Conservation (phyloP, 2,329 filamentous ascomycete species). For the Orbilia blumenaviensis region DNA sequence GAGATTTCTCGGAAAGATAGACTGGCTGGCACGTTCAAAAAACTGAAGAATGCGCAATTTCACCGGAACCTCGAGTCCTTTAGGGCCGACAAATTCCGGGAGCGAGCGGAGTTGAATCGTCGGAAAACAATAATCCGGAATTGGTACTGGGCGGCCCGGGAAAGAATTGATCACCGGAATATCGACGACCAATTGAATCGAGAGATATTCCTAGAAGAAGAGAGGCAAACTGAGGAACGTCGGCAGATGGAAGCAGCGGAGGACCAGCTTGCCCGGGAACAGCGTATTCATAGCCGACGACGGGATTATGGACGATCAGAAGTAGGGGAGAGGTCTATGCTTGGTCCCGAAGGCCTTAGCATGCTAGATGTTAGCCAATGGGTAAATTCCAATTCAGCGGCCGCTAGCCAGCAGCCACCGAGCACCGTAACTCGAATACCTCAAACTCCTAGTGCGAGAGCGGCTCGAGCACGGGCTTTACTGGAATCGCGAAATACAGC, state of each 20-base stretch:
- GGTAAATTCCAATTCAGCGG: conserved; percentile 47
- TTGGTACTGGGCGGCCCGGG: conserved; percentile 32
- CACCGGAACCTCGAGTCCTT: conserved; percentile 36
- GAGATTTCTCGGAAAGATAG: conserved; percentile 49
- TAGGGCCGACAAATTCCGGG: conserved; percentile 38
- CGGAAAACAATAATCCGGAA: conserved; percentile 28
- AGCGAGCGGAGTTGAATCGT: conserved; percentile 34
- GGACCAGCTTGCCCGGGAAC: conserved; percentile 28
- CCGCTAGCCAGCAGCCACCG: not conserved
- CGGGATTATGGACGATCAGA: conserved; percentile 1
- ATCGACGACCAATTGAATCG: conserved; percentile 38
- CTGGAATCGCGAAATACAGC: conserved; percentile 32
- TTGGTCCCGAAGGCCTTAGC: conserved; percentile 39
- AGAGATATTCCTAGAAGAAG: conserved; percentile 32
- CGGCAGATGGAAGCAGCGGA: conserved; percentile 8
- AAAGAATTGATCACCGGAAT: conserved; percentile 34
- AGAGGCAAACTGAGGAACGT: conserved; percentile 25
- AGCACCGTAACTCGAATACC: conserved; percentile 23
- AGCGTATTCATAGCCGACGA: not conserved
- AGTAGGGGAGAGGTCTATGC: conserved; percentile 23
- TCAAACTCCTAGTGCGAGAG: conserved; percentile 45
- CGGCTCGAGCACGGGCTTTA: conserved; percentile 38
- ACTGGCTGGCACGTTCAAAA: conserved; percentile 25
- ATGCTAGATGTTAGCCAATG: conserved; percentile 49
- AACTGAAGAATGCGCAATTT: conserved; percentile 36